These are phyloP conservation scores for Penicillium sp. DNA, from an alignment of 2,329 filamentous ascomycete species.

Conservation along the genomic window DNA sequence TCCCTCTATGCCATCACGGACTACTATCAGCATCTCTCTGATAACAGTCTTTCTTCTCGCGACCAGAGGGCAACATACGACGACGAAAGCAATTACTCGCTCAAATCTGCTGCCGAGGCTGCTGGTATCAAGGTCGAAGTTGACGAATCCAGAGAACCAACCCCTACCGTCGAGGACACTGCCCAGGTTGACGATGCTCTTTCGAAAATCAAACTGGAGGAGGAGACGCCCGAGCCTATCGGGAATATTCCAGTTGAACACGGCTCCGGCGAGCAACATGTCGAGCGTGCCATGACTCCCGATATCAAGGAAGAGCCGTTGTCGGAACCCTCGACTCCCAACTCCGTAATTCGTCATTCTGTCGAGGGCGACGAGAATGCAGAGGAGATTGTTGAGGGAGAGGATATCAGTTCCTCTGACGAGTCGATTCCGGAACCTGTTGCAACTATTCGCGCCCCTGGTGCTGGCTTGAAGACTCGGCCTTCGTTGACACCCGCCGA, in stretches of 20 bases:
- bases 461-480: constrained; percentile 80
- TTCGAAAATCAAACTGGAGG: background rate
- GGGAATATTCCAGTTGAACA: constrained; percentile 31
- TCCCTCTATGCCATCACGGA: constrained; percentile 61
- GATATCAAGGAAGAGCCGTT: constrained; percentile 56
- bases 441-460: constrained; percentile 83
- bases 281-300: constrained; percentile 38
- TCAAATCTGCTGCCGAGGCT: constrained; percentile 31
- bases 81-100: constrained; percentile 54
- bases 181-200: background rate
- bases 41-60: constrained; percentile 24
- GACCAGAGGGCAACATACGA: constrained; percentile 40
- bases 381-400: constrained; percentile 11
- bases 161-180: constrained; percentile 23
- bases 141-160: constrained; percentile 27
- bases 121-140: constrained; percentile 18
- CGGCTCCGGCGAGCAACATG: constrained; percentile 32
- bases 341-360: constrained; percentile 81
- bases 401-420: constrained; percentile 27
- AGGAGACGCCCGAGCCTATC: background rate
- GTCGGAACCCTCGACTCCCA: constrained; percentile 65
- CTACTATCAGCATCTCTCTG: constrained; percentile 51
- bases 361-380: constrained; percentile 45
- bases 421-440: constrained; percentile 71
- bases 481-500: constrained; percentile 84